Percentiles rank a stretch among this genome's conserved stretches.
Conservation (phyloP, 176 grass and related monocot genomes). For the Triticum aestivum region DNA sequence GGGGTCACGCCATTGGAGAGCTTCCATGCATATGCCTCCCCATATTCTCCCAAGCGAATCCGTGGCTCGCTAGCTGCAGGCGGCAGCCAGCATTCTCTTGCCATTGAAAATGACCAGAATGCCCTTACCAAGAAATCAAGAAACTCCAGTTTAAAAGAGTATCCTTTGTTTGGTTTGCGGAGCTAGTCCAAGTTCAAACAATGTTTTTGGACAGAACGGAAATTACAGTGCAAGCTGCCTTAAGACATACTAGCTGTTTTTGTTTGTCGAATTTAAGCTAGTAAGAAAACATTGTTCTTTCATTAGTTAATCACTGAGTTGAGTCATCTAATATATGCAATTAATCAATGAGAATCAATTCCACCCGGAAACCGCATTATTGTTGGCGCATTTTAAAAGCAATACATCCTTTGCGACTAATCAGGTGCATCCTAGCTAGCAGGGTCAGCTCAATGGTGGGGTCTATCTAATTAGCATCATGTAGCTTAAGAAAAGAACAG, state of each 20-base stretch:
- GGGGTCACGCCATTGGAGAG: background rate
- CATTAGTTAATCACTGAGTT: background rate
- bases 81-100: background rate
- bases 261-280: background rate
- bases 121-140: background rate
- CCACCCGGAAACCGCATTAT: background rate
- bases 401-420: background rate
- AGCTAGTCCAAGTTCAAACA: background rate
- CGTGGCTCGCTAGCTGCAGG: slow-evolving; percentile 17
- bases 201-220: background rate
- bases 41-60: background rate
- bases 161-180: background rate
- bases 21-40: slow-evolving; percentile 20
- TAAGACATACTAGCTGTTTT: background rate
- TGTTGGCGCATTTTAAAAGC: background rate
- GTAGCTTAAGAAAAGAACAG: background rate
- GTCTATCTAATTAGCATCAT: background rate
- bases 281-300: background rate
- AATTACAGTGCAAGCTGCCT: background rate
- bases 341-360: background rate
- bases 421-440: background rate
- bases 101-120: background rate
- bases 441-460: background rate
- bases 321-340: background rate
- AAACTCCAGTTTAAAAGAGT: background rate